Evolutionary conservation across 1,284 basidiomycete genomes (phyloP).

Genomic region (Leccinum pachyderme): DNA sequence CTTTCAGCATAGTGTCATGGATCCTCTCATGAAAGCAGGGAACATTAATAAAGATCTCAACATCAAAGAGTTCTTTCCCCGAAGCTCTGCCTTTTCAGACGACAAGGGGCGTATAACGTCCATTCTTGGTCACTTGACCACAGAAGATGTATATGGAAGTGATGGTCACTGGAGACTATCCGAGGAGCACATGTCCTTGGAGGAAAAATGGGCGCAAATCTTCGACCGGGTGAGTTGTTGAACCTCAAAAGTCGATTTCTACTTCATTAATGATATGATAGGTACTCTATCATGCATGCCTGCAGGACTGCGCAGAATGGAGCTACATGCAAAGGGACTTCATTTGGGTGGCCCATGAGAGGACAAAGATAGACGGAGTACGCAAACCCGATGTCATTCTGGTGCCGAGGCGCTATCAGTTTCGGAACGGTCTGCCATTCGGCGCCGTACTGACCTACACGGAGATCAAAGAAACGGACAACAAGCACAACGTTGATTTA

Average conservation of each 20-base stretch:
- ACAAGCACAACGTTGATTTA: neutral
- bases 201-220: neutral
- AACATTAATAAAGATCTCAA: neutral
- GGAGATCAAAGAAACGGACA: neutral
- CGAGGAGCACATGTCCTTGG: neutral
- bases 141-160: neutral
- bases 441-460: neutral
- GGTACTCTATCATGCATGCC: neutral
- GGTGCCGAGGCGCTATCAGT: neutral
- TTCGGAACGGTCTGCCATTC: neutral
- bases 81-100: neutral
- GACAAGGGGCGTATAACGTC: neutral
- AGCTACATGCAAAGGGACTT: neutral
- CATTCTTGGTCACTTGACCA: neutral
- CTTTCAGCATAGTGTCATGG: neutral
- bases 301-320: neutral
- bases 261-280: neutral
- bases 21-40: neutral
- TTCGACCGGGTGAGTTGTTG: neutral
- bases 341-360: neutral
- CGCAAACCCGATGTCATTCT: neutral
- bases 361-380: neutral
- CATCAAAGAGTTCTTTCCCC: neutral
- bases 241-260: neutral
- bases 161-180: neutral